Conservation (phyloP, 345 rosid species). For the Eucalyptus fibrosa region DNA sequence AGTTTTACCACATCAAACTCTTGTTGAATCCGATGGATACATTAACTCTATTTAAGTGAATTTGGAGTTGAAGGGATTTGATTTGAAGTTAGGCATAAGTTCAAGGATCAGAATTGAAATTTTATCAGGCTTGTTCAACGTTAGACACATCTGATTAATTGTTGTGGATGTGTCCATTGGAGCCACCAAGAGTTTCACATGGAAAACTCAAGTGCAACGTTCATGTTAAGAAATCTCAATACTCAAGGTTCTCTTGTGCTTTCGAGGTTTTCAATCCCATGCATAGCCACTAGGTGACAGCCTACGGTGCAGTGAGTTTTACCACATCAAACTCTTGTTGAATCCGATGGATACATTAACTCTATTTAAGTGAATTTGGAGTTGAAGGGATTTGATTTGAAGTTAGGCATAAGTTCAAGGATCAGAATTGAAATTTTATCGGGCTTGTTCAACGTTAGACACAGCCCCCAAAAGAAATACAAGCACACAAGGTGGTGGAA, state of each 20-base stretch:
- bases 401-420: background rate
- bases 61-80: background rate
- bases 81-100: background rate
- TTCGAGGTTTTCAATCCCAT: background rate
- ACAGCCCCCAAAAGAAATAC: background rate
- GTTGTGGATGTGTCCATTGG: background rate
- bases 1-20: background rate
- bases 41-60: background rate
- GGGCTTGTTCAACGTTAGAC: background rate
- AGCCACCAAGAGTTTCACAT: background rate
- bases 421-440: background rate
- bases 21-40: background rate
- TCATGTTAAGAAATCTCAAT: background rate
- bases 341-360: background rate
- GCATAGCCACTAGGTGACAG: background rate
- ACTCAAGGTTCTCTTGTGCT: background rate
- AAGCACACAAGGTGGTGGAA: background rate
- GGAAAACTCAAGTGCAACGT: background rate
- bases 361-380: background rate
- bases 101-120: background rate
- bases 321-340: background rate
- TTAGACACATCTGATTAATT: background rate
- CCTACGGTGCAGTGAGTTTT: background rate
- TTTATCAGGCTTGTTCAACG: background rate
- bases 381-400: background rate